Evolutionary conservation across 1,139 yeast species (phyloP), one percentile per base, ranked within the genome.

Genomic region (Pneumocystis sp.): DNA sequence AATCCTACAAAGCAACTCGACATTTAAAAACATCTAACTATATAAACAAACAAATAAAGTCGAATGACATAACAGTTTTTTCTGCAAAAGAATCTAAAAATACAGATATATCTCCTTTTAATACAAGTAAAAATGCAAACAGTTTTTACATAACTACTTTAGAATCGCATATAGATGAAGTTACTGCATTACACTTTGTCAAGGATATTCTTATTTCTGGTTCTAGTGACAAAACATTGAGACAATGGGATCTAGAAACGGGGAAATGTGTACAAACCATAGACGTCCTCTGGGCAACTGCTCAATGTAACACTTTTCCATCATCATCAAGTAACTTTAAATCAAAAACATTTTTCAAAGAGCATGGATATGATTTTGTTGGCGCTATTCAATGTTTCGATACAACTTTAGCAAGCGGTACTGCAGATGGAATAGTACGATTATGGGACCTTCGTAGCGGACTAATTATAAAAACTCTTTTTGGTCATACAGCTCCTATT

Each of bases 381-480:
- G 83, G 85, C 0, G 83, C 85, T 0, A 70, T 83, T 61, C 93
- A 85, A 71, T 82, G 85, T 65, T 83, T 79, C 71, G 88, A 84
- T 69, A 87, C 87, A 0, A 90, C 89, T 0, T 76, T 84, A 71
- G 93, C 88, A 0, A 83, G 89, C 0, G 93, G 93, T 42, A 84
- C 90, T 0, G 84, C 84, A 61, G 93, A 87, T 72, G 91, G 91
- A 12, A 73, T 84, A 8, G 89, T 87, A 10, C 76, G 91, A 66
- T 76, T 87, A 59, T 87, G 93, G 93, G 93, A 87, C 74, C 74
- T 86, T 68, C 79, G 91, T 68, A 79, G 83, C 37, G 89, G 89
- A 4, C 85, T 83, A 69, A 86, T 85, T 15, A 83, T 85, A 59
- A 78, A 90, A 67, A 80, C 85, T 10, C 75, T 87, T 44, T 78